Base-by-base conservation (phyloP, 805 yeast species). In the Diddensiella transvaalensis region DNA sequence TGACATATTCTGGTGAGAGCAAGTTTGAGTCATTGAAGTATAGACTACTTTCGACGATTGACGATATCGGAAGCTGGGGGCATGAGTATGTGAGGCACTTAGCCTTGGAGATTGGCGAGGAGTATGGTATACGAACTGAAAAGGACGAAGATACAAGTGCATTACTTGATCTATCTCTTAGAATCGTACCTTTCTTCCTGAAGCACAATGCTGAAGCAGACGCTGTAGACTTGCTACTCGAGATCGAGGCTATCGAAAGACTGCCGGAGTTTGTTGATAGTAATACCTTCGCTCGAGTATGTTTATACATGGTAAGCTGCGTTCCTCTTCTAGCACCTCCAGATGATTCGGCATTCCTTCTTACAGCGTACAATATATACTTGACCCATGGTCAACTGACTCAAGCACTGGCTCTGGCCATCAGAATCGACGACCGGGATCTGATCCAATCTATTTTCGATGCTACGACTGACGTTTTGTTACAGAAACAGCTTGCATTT, bases 141-240 rank as follows among this genome's bases (percentile, higher is more conserved):
- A 57, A 57, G 17, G 63, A 57, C 29, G 58, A 54, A 40, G 47
- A 50, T 22, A 63, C 62, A 11, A 60, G 60, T 5, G 72, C 76
- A 37, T 72, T 93, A 54, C 68, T 85, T 47, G 73, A 77, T 41
- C 75, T 93, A 56, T 78, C 95, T 4, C 69, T 86, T 58, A 78
- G 83, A 57, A 82, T 93, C 58, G 90, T 87, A 35, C 96, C 96
- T 33, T 85, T 82, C 61, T 91, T 93, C 71, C 75, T 93, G 57
- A 82, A 87, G 62, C 97, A 91, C 70, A 91, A 93, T 64, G 98
- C 96, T 37, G 99, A 93, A 69, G 96, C 96, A 18, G 99, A 93
- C 64, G 99, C 99, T 1, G 96, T 93, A 22, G 99, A 93, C 69
- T 72, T 93, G 57, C 75, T 93, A 54, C 74, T 89, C 50, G 99